Conservation (phyloP, 352 stramenopile genomes). For the Phytopythium cucurbitacearum region DNA sequence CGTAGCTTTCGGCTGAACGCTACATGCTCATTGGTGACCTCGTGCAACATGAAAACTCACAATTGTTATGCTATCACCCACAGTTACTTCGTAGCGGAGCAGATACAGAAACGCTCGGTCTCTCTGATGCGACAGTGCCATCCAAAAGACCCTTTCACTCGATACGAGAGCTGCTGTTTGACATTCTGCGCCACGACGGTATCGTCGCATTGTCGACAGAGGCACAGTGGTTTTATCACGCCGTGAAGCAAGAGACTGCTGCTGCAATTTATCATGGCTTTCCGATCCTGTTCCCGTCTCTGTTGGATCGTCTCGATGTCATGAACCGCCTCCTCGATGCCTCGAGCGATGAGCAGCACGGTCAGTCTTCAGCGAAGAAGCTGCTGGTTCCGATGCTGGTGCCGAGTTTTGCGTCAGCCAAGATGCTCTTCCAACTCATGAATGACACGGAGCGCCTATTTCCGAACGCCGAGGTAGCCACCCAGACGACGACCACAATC, state of each 20-base stretch:
- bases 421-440: conserved; percentile 85
- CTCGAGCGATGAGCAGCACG: conserved; percentile 10
- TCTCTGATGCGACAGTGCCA: conserved; percentile 28
- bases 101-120: conserved; percentile 48
- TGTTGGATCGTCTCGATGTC: conserved; percentile 72
- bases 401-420: conserved; percentile 74
- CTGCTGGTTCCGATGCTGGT: conserved; percentile 79
- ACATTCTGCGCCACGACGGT: conserved; percentile 52
- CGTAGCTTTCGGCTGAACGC: conserved; percentile 4
- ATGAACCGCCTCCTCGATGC: conserved; percentile 76
- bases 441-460: conserved; percentile 33
- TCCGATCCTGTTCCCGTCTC: conserved; percentile 69
- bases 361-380: conserved; percentile 41
- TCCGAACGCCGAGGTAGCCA: conserved; percentile 9
- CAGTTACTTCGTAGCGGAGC: conserved; percentile 73
- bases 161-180: conserved; percentile 69
- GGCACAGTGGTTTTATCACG: conserved; percentile 62
- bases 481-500: conserved; percentile 15
- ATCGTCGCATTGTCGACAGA: conserved; percentile 26
- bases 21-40: background rate
- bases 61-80: conserved; percentile 1
- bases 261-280: conserved; percentile 80
- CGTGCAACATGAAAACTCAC: background rate
- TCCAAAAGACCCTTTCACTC: conserved; percentile 39
- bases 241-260: conserved; percentile 76